phyloP scores from a whole-genome alignment of 192 early-diverging fungal species.

The Coemansia sp. region DNA sequence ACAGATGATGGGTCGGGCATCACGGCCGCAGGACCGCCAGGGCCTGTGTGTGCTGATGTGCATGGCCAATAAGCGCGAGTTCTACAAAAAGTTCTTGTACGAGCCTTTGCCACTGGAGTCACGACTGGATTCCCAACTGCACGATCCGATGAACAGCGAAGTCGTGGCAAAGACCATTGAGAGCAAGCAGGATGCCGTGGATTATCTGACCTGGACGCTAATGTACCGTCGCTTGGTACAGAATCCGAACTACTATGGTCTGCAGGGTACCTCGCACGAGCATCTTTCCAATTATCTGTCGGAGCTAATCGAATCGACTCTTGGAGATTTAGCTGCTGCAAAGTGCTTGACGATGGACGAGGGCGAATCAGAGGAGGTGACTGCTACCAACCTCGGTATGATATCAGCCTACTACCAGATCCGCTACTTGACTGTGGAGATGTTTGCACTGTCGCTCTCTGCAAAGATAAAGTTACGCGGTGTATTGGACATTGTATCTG shows the following conservation, averaged over 20 bases:
- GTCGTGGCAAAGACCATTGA: constrained; percentile 92
- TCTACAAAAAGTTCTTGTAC: constrained; percentile 96
- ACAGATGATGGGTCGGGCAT: constrained; percentile 98
- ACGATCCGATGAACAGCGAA: constrained; percentile 97
- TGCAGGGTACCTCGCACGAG: constrained; percentile 82
- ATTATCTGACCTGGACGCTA: constrained; percentile 99
- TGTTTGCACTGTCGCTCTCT: constrained; percentile 86
- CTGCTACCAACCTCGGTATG: constrained; percentile 91
- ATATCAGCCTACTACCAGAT: constrained; percentile 98
- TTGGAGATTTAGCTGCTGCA: constrained; percentile 80
- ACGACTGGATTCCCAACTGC: constrained; percentile 89
- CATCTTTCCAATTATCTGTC: constrained; percentile 92
- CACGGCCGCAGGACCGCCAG: constrained; percentile 62
- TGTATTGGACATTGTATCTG: constrained; percentile 90
- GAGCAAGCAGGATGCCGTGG: constrained; percentile 98
- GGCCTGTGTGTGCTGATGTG: constrained; percentile 93
- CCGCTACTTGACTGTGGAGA: constrained; percentile 89
- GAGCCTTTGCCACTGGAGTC: constrained; percentile 96
- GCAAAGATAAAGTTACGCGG: constrained; percentile 85
- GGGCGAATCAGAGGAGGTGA: constrained; percentile 50
- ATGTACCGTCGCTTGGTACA: constrained; percentile 92
- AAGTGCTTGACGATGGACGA: constrained; percentile 63
- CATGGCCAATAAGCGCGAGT: constrained; percentile 89
- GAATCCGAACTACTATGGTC: constrained; percentile 96
- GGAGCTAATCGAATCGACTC: constrained; percentile 89